phyloP scores from a whole-genome alignment of 805 yeast species.

The Candida caryicola region DNA sequence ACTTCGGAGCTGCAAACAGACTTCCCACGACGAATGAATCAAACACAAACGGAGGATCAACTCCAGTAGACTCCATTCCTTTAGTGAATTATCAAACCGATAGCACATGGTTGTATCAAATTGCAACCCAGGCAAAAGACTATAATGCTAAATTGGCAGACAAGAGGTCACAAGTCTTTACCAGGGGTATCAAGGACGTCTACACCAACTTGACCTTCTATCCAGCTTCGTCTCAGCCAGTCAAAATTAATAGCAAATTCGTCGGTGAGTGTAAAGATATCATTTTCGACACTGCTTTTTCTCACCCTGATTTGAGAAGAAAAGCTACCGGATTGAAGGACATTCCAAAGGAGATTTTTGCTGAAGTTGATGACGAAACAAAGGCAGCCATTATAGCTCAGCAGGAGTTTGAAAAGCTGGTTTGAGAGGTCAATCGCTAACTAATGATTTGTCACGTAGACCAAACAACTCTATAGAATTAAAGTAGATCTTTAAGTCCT shows the following conservation, averaged over 20 bases:
- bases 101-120: constrained; percentile 81
- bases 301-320: constrained; percentile 45
- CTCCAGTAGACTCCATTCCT: constrained; percentile 43
- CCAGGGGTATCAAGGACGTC: constrained; percentile 68
- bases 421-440: too few relatives aligned
- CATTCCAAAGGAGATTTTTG: constrained; percentile 59
- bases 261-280: constrained; percentile 34
- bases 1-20: constrained; percentile 17
- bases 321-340: constrained; percentile 63
- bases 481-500: constrained; percentile 2
- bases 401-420: constrained; percentile 45
- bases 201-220: constrained; percentile 81
- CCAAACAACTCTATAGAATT: too few relatives aligned
- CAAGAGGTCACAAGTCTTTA: constrained; percentile 52
- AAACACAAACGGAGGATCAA: constrained; percentile 14
- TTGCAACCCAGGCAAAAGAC: constrained; percentile 72
- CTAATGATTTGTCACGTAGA: too few relatives aligned
- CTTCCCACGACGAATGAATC: constrained; percentile 7
- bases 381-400: constrained; percentile 62
- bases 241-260: constrained; percentile 22
- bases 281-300: constrained; percentile 44
- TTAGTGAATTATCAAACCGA: constrained; percentile 48
- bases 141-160: constrained; percentile 63
- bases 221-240: constrained; percentile 76
- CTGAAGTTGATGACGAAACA: constrained; percentile 51